These are phyloP conservation scores for Peltaster fructicola DNA, from an alignment of 2,329 filamentous ascomycete species.

Conservation along the genomic window DNA sequence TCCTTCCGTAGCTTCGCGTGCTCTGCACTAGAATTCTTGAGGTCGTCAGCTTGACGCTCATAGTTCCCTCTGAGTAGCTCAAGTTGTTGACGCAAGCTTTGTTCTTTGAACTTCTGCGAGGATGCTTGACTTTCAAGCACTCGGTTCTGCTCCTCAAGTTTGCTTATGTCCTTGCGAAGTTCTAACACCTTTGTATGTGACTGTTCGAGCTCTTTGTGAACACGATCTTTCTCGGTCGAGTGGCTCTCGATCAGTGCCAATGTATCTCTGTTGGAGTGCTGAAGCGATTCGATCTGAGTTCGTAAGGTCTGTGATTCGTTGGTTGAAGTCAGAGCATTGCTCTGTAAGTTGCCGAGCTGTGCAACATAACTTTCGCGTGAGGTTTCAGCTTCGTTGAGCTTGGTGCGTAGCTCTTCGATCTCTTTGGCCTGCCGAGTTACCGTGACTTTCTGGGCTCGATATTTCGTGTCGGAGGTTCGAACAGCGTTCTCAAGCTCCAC, in stretches of 20 bases:
- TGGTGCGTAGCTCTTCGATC: conserved; percentile 61
- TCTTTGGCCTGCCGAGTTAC: conserved; percentile 73
- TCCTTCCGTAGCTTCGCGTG: conserved; percentile 85
- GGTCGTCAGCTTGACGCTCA: conserved; percentile 82
- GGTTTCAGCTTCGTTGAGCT: conserved; percentile 68
- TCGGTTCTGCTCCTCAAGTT: conserved; percentile 70
- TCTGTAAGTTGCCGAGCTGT: conserved; percentile 62
- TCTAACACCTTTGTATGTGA: conserved; percentile 80
- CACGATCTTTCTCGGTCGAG: conserved; percentile 64
- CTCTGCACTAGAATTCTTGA: conserved; percentile 78
- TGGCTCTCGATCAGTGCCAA: conserved; percentile 80
- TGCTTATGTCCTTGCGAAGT: conserved; percentile 63
- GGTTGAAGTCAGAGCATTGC: conserved; percentile 53
- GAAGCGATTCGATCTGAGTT: conserved; percentile 68
- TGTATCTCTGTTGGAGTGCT: conserved; percentile 83
- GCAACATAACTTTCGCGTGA: conserved; percentile 58
- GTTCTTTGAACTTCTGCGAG: conserved; percentile 76
- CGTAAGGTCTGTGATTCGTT: conserved; percentile 61
- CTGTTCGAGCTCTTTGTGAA: conserved; percentile 70
- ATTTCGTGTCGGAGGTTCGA: conserved; percentile 64
- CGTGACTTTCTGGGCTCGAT: conserved; percentile 62
- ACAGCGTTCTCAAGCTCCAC: conserved; percentile 88
- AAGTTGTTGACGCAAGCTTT: conserved; percentile 76
- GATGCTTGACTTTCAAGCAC: conserved; percentile 62
- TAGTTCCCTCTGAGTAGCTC: conserved; percentile 76